Conservation (phyloP, 306 rosid species). For the Quercus variabilis region DNA sequence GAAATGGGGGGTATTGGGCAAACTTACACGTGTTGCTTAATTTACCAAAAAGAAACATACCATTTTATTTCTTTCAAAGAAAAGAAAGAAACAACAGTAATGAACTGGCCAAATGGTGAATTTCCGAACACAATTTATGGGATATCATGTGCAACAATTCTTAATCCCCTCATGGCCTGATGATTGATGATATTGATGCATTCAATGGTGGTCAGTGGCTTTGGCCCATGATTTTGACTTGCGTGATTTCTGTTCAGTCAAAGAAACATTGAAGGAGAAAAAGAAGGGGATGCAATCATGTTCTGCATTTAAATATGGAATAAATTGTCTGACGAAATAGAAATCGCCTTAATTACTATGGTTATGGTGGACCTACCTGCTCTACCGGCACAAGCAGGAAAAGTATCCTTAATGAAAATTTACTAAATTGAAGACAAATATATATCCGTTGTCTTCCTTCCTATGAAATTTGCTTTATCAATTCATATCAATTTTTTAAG, state of each 20-base stretch:
- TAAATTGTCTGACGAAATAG: constrained; percentile 19
- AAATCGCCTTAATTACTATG: constrained; percentile 7
- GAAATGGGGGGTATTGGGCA: too few species aligned
- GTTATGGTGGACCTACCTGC: constrained; percentile 2
- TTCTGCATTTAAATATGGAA: constrained; percentile 23
- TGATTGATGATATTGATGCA: constrained; percentile 6
- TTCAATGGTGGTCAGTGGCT: constrained; percentile 29
- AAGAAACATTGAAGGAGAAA: neutral
- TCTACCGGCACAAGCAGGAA: neutral
- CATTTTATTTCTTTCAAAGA: neutral
- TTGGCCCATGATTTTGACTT: constrained; percentile 35
- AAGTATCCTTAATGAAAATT: neutral
- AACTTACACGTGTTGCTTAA: too few species aligned
- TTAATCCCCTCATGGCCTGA: constrained; percentile 22
- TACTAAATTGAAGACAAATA: neutral
- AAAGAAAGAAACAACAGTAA: neutral
- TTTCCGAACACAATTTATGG: neutral
- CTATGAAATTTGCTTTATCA: neutral
- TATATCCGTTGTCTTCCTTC: neutral
- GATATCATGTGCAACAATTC: neutral
- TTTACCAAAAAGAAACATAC: too few species aligned
- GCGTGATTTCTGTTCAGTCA: constrained; percentile 24
- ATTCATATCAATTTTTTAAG: neutral
- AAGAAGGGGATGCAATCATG: neutral
- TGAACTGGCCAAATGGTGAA: neutral